Percentiles rank a stretch among this genome's conserved stretches.
Conservation (phyloP, 2,329 filamentous ascomycete species). For the Colletotrichum musicola region DNA sequence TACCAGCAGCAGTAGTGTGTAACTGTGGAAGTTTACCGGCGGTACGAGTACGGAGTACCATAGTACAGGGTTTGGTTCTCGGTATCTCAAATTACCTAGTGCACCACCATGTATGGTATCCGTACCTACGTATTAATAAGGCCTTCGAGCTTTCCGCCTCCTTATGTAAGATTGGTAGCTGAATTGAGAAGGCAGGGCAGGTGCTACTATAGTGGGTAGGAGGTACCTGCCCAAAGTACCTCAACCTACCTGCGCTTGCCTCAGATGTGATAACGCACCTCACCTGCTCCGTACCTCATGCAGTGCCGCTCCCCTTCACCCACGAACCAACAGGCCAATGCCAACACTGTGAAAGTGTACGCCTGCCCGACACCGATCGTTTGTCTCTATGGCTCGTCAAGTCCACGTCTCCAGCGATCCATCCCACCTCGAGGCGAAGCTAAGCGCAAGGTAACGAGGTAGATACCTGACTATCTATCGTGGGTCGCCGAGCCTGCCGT, state of each 20-base stretch:
- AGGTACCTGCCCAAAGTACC: not conserved
- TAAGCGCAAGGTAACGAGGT: not conserved
- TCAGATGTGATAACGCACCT: conserved; percentile 35
- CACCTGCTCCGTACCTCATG: not conserved
- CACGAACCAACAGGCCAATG: conserved; percentile 21
- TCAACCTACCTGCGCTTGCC: conserved; percentile 15
- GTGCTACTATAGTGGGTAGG: too few species aligned
- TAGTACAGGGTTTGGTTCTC: too few species aligned
- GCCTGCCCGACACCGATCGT: not conserved
- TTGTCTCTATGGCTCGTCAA: not conserved
- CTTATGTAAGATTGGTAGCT: too few species aligned
- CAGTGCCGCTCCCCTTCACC: conserved; percentile 26
- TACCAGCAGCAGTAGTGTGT: too few species aligned
- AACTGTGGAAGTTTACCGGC: too few species aligned
- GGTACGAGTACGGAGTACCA: too few species aligned
- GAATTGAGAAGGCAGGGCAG: too few species aligned
- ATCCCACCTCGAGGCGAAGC: not conserved
- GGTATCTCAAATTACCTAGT: too few species aligned
- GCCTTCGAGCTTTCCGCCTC: too few species aligned
- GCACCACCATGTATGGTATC: too few species aligned
- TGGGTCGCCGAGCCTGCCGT: not conserved
- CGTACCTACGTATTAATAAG: too few species aligned
- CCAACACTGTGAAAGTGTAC: not conserved
- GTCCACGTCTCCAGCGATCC: not conserved
- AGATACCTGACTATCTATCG: not conserved